Conservation (phyloP, 257 asterid species). For the Striga asiatica region DNA sequence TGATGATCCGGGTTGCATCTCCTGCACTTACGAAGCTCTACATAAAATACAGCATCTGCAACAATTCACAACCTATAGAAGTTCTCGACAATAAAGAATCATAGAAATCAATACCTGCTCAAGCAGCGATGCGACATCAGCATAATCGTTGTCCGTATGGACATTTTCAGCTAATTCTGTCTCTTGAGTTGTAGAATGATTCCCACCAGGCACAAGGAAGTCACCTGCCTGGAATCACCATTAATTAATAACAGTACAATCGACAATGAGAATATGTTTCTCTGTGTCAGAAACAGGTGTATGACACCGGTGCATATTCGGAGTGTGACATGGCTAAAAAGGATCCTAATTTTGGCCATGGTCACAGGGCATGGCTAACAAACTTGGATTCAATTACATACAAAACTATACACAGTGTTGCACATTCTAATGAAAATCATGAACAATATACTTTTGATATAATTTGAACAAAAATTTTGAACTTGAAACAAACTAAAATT, state of each 20-base stretch:
- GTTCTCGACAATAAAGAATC: conserved; percentile 4
- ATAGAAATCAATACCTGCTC: conserved; percentile 54
- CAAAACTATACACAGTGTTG: no score
- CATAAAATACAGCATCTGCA: conserved; percentile 19
- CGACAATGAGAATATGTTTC: not conserved
- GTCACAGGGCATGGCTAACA: no score
- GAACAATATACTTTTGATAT: no score
- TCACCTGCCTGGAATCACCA: conserved; percentile 67
- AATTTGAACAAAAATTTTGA: no score
- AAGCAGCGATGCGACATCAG: conserved; percentile 60
- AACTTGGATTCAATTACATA: no score
- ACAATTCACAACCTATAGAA: conserved; percentile 15
- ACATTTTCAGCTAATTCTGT: conserved; percentile 74
- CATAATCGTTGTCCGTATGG: conserved; percentile 30
- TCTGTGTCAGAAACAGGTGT: no score
- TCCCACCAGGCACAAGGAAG: conserved; percentile 69
- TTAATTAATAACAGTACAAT: not conserved
- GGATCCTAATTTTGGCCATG: no score
- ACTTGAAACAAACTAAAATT: no score
- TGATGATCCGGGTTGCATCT: conserved; percentile 67
- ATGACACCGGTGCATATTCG: no score
- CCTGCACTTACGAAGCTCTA: conserved; percentile 46
- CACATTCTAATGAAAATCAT: no score
- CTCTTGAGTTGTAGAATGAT: conserved; percentile 46
- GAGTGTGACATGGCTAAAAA: no score